Percentiles rank a stretch among this genome's conserved stretches.
Evolutionary conservation across 2,329 filamentous ascomycete species (phyloP).

Genomic region (Sporothrix phasma): DNA sequence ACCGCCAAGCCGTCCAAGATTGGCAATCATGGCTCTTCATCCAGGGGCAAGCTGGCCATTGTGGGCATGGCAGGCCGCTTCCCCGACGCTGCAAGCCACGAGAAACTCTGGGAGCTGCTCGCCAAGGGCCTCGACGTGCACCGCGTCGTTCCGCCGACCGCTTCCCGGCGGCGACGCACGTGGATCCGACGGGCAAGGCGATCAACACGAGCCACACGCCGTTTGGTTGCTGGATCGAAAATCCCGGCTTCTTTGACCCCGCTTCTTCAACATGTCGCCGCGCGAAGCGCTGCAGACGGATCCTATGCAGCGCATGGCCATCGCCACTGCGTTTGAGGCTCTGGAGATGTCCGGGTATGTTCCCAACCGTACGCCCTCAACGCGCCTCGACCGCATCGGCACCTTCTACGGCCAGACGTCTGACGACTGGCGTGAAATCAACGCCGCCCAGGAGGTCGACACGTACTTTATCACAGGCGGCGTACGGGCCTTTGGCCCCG

Average conservation of each 20-base stretch:
- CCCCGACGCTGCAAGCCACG: conserved; percentile 59
- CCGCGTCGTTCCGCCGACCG: conserved; percentile 57
- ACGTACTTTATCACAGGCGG: conserved; percentile 39
- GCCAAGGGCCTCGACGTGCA: conserved; percentile 68
- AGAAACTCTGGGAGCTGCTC: conserved; percentile 66
- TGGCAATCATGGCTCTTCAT: conserved; percentile 38
- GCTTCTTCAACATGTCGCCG: conserved; percentile 81
- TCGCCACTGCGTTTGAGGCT: conserved; percentile 71
- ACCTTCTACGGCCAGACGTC: conserved; percentile 68
- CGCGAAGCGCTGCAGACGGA: conserved; percentile 67
- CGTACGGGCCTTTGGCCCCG: conserved; percentile 34
- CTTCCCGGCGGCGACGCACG: conserved; percentile 64
- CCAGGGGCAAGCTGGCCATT: conserved; percentile 66
- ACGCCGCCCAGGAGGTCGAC: conserved; percentile 61
- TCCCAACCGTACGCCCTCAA: conserved; percentile 62
- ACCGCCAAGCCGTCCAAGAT: conserved; percentile 25
- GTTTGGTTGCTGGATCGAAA: conserved; percentile 64
- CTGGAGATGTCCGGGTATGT: conserved; percentile 73
- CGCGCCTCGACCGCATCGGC: conserved; percentile 52
- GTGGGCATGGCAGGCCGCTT: conserved; percentile 75
- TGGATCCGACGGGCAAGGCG: conserved; percentile 59
- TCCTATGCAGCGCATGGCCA: conserved; percentile 67
- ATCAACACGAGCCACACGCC: conserved; percentile 70
- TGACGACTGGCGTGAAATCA: conserved; percentile 69
- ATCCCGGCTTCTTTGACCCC: conserved; percentile 69